Base-by-base conservation (phyloP, 345 rosid genomes). In the Linum lewisii region DNA sequence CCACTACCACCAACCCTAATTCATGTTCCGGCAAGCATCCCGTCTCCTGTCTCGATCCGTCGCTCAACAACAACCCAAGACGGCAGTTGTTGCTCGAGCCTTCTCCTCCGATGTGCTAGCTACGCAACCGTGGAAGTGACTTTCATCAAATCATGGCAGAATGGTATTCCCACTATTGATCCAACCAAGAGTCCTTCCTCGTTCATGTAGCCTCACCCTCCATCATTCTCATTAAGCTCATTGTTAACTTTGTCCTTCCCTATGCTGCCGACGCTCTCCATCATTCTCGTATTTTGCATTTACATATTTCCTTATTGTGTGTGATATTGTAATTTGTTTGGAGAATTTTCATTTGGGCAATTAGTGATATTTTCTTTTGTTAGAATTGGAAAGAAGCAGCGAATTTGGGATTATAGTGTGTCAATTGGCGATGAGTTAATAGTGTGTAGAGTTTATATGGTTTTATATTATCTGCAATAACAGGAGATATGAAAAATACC, bases 161-260 rank as follows among this genome's bases (percentile, higher is more conserved):
- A 70, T 60, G 78, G 63, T 26, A 47, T 50, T 22, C 81, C 79
- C 11, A 67, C 67, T 60, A 54, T 68, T 24, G 81, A 77, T 9
- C 76, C 84, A n/a, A 79, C 84, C 24, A 77, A 68, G 69, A 75
- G 71, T 5, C 84, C 81, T 29, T 69, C 73, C n/a, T 60, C 78
- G 13, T 80, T 69, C 79, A 75, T 77, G 81, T 47, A 52, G 58
- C 58, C 76, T 21, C 73, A 76, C 53, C 88, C 90, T 63, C 93
- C 24, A 21, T 90, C 5, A 64, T 90, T 32, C 97, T 95, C 7
- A 57, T 90, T 52, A 90, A 87, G 77, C 78, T 87, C 75, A 83
- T 93, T 25, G 87, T 85, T 71, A 87, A 90, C 70, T 87, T 87
- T 53, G 95, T 90, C 50, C 97, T 90, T 56, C 97, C 84, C 7